These are phyloP conservation scores for Geoglossum glabrum DNA, from an alignment of 495 filamentous ascomycete species.

Conservation along the genomic window DNA sequence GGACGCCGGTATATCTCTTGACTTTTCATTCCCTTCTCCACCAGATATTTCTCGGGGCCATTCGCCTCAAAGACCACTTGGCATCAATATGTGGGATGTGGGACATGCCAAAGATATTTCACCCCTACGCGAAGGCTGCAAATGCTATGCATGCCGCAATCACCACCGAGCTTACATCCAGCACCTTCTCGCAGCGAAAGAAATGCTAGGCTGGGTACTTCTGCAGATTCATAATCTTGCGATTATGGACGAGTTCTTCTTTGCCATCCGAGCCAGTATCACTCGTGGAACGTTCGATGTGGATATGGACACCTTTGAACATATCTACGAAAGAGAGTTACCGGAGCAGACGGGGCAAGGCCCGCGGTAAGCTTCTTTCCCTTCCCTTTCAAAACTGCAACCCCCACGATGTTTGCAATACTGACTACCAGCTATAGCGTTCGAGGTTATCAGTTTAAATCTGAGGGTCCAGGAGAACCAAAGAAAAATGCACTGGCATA, in stretches of 20 bases:
- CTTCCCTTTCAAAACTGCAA: not conserved
- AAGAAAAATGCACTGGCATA: conserved; percentile 52
- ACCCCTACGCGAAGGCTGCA: conserved; percentile 40
- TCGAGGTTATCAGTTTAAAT: conserved; percentile 69
- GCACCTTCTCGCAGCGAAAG: conserved; percentile 69
- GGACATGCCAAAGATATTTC: conserved; percentile 33
- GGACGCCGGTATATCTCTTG: conserved; percentile 69
- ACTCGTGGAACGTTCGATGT: conserved; percentile 39
- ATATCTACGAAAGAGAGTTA: conserved; percentile 42
- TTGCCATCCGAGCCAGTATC: conserved; percentile 40
- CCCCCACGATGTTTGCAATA: not conserved
- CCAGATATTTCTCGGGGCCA: conserved; percentile 2
- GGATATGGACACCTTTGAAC: conserved; percentile 33
- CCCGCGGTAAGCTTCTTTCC: conserved; percentile 35
- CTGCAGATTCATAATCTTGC: conserved; percentile 80
- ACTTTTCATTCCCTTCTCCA: conserved; percentile 52
- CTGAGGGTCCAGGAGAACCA: conserved; percentile 37
- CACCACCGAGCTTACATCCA: conserved; percentile 78
- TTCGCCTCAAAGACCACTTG: conserved; percentile 26
- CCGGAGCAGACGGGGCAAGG: conserved; percentile 57
- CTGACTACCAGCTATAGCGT: conserved; percentile 22
- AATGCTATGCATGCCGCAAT: conserved; percentile 64
- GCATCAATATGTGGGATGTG: conserved; percentile 50
- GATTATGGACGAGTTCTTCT: conserved; percentile 53
- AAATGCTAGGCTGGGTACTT: conserved; percentile 92